phyloP scores from a whole-genome alignment of 345 rosid genomes.

The Tarenaya hassleriana region DNA sequence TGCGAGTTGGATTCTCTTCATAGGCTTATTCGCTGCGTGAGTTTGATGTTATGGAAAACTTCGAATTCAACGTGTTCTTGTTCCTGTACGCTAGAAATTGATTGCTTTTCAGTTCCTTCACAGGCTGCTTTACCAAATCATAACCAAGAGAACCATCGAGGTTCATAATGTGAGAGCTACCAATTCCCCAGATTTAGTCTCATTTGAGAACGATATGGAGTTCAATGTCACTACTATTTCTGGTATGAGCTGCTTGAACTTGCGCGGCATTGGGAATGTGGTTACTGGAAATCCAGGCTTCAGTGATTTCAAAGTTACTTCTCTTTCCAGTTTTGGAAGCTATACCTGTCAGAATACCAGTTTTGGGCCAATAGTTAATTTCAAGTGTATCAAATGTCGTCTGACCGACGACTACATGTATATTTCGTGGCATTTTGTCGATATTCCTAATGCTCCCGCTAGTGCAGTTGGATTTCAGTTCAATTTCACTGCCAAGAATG shows the following conservation, averaged over 20 bases:
- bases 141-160: constrained; percentile 74
- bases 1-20: constrained; percentile 92
- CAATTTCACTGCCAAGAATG: constrained; percentile 55
- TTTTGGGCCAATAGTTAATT: constrained; percentile 66
- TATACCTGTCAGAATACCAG: constrained; percentile 67
- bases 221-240: constrained; percentile 76
- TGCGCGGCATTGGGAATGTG: constrained; percentile 52
- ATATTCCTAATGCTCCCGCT: constrained; percentile 74
- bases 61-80: not conserved
- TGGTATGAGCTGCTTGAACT: constrained; percentile 80
- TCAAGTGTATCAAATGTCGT: constrained; percentile 61
- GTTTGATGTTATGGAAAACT: constrained; percentile 24
- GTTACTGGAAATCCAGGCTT: constrained; percentile 68
- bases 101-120: constrained; percentile 41
- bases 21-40: constrained; percentile 89
- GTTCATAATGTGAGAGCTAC: constrained; percentile 85
- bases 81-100: constrained; percentile 12
- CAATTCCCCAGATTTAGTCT: constrained; percentile 61
- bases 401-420: constrained; percentile 47
- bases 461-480: constrained; percentile 83
- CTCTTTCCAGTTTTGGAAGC: constrained; percentile 45
- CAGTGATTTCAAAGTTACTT: constrained; percentile 37
- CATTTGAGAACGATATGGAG: constrained; percentile 72
- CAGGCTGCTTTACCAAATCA: constrained; percentile 94
- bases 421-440: constrained; percentile 87